A percentile compares a stretch with the other conserved stretches of the same genome.
Conservation (phyloP, 768 basidiomycete species). For the Auricularia sp. region DNA sequence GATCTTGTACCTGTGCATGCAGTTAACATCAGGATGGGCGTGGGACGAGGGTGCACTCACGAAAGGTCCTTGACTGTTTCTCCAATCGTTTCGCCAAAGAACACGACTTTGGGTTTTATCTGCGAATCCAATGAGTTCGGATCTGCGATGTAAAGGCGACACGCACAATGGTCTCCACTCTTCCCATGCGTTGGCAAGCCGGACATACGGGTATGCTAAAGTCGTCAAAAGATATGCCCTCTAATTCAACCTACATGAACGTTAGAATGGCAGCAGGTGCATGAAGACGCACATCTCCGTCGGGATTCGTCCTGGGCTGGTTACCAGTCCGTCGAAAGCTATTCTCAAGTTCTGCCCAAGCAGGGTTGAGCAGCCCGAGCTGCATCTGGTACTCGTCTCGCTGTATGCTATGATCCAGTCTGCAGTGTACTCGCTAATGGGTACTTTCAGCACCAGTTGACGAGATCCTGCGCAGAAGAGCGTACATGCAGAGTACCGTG, state of each 20-base stretch:
- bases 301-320: conserved; percentile 76
- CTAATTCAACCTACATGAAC: conserved; percentile 56
- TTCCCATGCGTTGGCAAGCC: conserved; percentile 48
- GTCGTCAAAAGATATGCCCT: conserved; percentile 63
- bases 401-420: conserved; percentile 54
- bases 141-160: conserved; percentile 2
- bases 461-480: conserved; percentile 3
- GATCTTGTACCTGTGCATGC: conserved; percentile 36
- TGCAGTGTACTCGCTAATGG: conserved; percentile 64
- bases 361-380: conserved; percentile 64
- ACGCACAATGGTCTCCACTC: conserved; percentile 49
- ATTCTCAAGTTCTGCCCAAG: conserved; percentile 54
- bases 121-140: conserved; percentile 14
- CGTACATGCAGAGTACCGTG: conserved; percentile 80
- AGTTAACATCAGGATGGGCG: background rate
- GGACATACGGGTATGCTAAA: conserved; percentile 76
- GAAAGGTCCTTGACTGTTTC: conserved; percentile 55
- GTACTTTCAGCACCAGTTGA: background rate
- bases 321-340: conserved; percentile 48
- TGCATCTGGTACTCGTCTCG: conserved; percentile 64
- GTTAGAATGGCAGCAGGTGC: background rate
- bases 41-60: conserved; percentile 32
- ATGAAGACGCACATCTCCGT: conserved; percentile 64
- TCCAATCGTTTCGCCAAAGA: conserved; percentile 85
- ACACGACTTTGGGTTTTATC: conserved; percentile 77